Percentiles rank a stretch among this genome's conserved stretches.
These are phyloP conservation scores for Heliamphora pulchella DNA, from an alignment of 179 eudicot species.

Conservation along the genomic window DNA sequence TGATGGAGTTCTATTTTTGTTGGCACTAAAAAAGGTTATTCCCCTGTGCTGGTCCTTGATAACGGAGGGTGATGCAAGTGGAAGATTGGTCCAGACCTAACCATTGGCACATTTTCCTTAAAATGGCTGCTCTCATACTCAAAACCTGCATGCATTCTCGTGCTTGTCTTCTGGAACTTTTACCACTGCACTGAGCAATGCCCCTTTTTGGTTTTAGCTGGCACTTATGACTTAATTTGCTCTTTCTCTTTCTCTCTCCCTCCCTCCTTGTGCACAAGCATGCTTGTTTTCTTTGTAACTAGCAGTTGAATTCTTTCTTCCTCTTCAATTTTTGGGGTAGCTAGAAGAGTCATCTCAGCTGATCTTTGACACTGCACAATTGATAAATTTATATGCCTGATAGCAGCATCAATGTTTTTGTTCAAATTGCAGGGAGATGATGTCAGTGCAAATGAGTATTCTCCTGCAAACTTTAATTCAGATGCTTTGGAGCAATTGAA, in stretches of 20 bases:
- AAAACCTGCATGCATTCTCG: not conserved
- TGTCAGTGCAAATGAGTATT: slow-evolving; percentile 18
- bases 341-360: not conserved
- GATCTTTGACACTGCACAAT: not conserved
- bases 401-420: slow-evolving; percentile 1
- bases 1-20: not conserved
- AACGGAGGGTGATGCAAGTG: not conserved
- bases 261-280: not conserved
- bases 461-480: slow-evolving; percentile 21
- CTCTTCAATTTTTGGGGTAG: not conserved
- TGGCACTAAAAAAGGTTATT: not conserved
- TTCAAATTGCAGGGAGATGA: slow-evolving; percentile 41
- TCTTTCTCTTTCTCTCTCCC: not conserved
- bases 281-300: not conserved
- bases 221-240: not conserved
- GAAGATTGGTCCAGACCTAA: not conserved
- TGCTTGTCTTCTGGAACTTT: not conserved
- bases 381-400: not conserved
- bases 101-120: too few relatives aligned
- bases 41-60: not conserved
- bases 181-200: not conserved
- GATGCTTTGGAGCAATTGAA: slow-evolving; percentile 34
- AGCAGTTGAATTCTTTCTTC: not conserved
- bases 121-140: not conserved
- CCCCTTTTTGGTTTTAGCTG: not conserved